Evolutionary conservation across 768 basidiomycete species (phyloP), one percentile per base, ranked within the genome.

Genomic region (Auriscalpium vulgare): DNA sequence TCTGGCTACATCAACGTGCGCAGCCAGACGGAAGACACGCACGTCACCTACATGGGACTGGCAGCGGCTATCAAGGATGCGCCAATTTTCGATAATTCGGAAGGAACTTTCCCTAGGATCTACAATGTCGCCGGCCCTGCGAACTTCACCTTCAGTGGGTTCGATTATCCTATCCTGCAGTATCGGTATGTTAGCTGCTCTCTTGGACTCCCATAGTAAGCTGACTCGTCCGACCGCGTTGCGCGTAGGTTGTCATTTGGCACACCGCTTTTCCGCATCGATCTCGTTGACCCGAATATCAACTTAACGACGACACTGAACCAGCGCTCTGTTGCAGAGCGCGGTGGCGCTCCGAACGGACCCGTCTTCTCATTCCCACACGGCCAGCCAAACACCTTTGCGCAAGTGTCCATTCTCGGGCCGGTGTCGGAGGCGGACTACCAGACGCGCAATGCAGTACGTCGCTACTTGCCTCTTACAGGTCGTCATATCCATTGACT

Each of bases 1-100:
- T 81, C 80, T 36, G 84, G 83, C 8, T 83, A 75, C 71, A 79
- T 86, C 61, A 59, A 72, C 54, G 59, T 72, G 38, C 53, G 58
- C 4, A 67, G 72, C 36, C 64, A 66, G 9, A 60, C 65, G 13
- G 74, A 77, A 54, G 72, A 63, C 10, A 66, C 70, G 50, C 71
- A 76, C 35, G 72, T 76, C 23, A 71, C 77, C 4, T 83, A 80
- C 62, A 64, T 81, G 16, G 81, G 81, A 7, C 54, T 76, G 14
- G 71, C 68, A 0, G 72, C 69, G 0, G 56, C 70, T 17, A 68
- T 82, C 57, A 75, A 73, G 61, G 68, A 80, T 56, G 74, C 75
- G 58, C 74, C 74, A 29, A 74, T 82, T 40, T 62, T 84, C 46
- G 82, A 83, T 62, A 72, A 75, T 65, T 79, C 78, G 1, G 70